Percentiles rank a stretch among this genome's conserved stretches.
Conservation (phyloP, 345 rosid species). For the Syzygium jambos region DNA sequence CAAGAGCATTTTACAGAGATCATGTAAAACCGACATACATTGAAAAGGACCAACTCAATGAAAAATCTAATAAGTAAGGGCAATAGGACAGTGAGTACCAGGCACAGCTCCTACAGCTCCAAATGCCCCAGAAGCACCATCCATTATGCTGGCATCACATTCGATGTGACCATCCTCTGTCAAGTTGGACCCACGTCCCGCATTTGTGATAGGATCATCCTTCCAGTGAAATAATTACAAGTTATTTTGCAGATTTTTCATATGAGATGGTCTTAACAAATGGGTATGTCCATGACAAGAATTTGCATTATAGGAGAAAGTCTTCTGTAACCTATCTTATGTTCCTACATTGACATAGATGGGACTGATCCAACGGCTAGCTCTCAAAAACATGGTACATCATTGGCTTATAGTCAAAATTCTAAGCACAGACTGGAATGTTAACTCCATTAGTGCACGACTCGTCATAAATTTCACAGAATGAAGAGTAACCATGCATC, state of each 20-base stretch:
- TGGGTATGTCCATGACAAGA: background rate
- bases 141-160: conserved; percentile 94
- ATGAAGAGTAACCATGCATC: background rate
- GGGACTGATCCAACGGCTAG: background rate
- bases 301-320: background rate
- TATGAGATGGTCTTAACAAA: background rate
- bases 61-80: background rate
- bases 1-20: background rate
- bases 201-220: conserved; percentile 91
- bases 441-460: background rate
- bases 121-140: conserved; percentile 74
- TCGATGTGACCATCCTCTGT: conserved; percentile 90
- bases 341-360: background rate
- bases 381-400: background rate
- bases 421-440: background rate
- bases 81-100: conserved; percentile 30
- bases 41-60: background rate
- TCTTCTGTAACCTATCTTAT: background rate
- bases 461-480: background rate
- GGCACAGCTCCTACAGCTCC: conserved; percentile 98
- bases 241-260: background rate
- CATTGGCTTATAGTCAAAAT: background rate
- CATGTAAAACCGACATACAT: background rate
- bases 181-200: conserved; percentile 94
- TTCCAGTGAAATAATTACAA: background rate